Base-by-base conservation (phyloP, 192 early-diverging fungal species). In the Backusella tarrabulga region DNA sequence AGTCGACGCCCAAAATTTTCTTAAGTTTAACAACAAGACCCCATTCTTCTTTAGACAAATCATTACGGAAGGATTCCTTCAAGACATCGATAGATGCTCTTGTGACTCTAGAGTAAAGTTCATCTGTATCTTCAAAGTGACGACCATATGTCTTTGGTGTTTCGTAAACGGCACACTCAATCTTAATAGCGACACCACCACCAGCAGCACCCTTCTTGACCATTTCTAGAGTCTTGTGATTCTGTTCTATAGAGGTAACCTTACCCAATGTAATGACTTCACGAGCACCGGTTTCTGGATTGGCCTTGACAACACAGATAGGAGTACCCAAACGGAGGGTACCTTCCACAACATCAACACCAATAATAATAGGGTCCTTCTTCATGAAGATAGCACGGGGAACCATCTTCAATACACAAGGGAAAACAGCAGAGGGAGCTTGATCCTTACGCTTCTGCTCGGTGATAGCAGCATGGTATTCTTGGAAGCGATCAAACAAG, bases 301-400 rank as follows among this genome's bases (percentile, higher is more conserved):
- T 91, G 15, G 89, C 81, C 60, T 91, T 90, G 21, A 95, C 86
- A 2, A 97, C 97, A 81, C 95, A 97, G 23, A 99, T 78, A 6
- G 98, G 98, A 0, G 98, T 99, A 40, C 96, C 97, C 4, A 90
- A 75, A 68, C 93, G 92, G 77, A 99, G 87, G 71, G 87, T 85
- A 54, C 98, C 98, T 80, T 98, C 97, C 15, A 93, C 66, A n/a
- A 98, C 94, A 83, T 99, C 98, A 19, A 95, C 92, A 80, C 97
- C 98, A 68, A 99, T 88, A 72, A 98, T 91, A 76, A 99, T 94
- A 66, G 98, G 98, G 52, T 95, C 90, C 76, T 94, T 90, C 86
- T 97, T 97, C 83, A 98, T 98, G 85, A 98, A 94, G n/a, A 97
- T 89, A 15, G 91, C 92, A 21, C 92, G 93, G 21, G 93, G 92